Evolutionary conservation across 2,329 filamentous ascomycete species (phyloP), one percentile per base, ranked within the genome.

Genomic region (Sclerotinia minor): DNA sequence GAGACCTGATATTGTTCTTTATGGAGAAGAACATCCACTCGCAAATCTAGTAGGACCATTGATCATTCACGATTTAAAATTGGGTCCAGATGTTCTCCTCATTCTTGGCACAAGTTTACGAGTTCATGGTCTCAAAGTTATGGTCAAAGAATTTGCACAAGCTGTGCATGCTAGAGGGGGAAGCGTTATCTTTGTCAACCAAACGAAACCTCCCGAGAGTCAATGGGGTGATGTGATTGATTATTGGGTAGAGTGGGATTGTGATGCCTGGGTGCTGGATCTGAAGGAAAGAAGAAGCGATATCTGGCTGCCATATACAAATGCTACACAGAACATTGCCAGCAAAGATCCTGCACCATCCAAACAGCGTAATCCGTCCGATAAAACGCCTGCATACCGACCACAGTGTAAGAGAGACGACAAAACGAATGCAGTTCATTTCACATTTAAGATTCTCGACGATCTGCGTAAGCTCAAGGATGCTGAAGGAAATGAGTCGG

Each of bases 161-260:
- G 85, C 88, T 0, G 87, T 91, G 0, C 89, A 92, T 77, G 74
- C 73, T 2, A 86, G 82, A 72, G 87, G 86, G 32, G 89, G 89
- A 67, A 89, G 85, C 66, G 89, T 92, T 0, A 81, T 92, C 5
- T 91, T 91, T 78, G 86, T 92, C 70, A 92, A 92, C 77, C 85
- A 88, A 29, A 91, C 89, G 1, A 89, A 89, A 73, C 89, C 89
- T 0, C 83, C 89, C 0, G 88, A 91, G 74, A 92, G 89, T 74
- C 84, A 83, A 0, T 92, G 89, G 89, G 86, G 88, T 0, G 89
- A 91, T 65, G 80, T 91, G 0, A 89, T 92, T 65, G 89, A 92
- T 77, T 90, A 88, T 70, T 91, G 89, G 85, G 83, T 92, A 0
- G 83, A 89, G 70, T 91, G 88, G 88, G 89, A 92, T 73, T 92